These are phyloP conservation scores for Xenoacremonium recifei DNA, from an alignment of 2,329 filamentous ascomycete species.

Conservation along the genomic window DNA sequence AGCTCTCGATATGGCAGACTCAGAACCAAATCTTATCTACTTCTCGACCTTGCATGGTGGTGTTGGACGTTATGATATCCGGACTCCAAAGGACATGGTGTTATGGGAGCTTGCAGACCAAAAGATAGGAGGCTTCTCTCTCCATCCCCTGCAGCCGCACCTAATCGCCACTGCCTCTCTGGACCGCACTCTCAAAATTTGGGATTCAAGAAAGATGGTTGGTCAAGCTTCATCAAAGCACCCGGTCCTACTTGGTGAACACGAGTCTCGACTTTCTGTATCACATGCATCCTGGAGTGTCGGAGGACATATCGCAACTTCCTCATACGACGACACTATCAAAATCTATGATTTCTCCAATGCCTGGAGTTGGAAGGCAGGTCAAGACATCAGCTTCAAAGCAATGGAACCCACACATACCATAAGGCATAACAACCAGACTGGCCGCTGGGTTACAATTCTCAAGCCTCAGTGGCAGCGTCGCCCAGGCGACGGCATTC, in stretches of 20 bases:
- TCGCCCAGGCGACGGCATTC: constrained; percentile 71
- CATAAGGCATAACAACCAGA: constrained; percentile 91
- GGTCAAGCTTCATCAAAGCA: constrained; percentile 58
- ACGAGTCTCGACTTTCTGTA: constrained; percentile 79
- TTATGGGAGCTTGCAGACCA: constrained; percentile 80
- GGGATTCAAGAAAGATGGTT: constrained; percentile 82
- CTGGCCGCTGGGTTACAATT: constrained; percentile 87
- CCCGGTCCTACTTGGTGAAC: constrained; percentile 75
- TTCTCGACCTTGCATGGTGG: constrained; percentile 84
- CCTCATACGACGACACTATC: constrained; percentile 91
- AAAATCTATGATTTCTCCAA: constrained; percentile 83
- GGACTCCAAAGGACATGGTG: constrained; percentile 57
- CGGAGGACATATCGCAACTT: constrained; percentile 82
- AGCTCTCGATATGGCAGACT: constrained; percentile 73
- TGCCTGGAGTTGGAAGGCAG: constrained; percentile 57
- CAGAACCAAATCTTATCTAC: constrained; percentile 71
- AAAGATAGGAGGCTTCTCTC: constrained; percentile 91
- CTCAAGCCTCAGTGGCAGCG: constrained; percentile 85
- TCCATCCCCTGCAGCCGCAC: constrained; percentile 78
- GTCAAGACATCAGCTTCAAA: constrained; percentile 54
- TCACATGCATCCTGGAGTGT: constrained; percentile 90
- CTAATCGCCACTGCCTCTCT: constrained; percentile 86
- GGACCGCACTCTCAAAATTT: constrained; percentile 85
- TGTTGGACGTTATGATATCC: constrained; percentile 79
- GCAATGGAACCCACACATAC: constrained; percentile 68